Evolutionary conservation across 2,329 filamentous ascomycete species (phyloP).

Genomic region (Stylonectria norvegica): DNA sequence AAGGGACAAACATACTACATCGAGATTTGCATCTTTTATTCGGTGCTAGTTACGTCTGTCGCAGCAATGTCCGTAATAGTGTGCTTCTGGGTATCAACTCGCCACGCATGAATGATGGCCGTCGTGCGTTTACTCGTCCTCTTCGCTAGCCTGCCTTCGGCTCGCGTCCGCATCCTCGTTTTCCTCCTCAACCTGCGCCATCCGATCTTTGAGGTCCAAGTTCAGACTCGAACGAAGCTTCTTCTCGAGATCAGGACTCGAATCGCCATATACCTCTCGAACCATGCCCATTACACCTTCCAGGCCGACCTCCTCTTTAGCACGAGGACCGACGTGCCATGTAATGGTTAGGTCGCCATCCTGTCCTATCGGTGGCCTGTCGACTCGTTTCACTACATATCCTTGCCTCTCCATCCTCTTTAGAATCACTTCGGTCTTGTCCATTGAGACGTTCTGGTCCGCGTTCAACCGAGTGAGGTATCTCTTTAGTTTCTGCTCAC

Average conservation of each 20-base stretch:
- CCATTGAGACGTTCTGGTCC: constrained; percentile 68
- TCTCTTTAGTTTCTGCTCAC: constrained; percentile 74
- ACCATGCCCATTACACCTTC: constrained; percentile 71
- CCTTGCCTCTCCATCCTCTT: constrained; percentile 75
- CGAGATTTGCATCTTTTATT: too few relatives aligned
- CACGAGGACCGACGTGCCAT: constrained; percentile 81
- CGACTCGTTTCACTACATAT: constrained; percentile 73
- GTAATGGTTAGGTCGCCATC: constrained; percentile 74
- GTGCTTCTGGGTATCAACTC: constrained; percentile 18
- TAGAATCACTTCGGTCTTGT: constrained; percentile 72
- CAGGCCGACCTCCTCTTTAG: constrained; percentile 79
- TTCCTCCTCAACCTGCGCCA: constrained; percentile 21
- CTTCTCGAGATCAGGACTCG: constrained; percentile 53
- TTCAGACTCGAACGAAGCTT: constrained; percentile 62
- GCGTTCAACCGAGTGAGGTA: constrained; percentile 73
- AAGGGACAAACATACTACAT: constrained; percentile 8
- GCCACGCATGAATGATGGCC: constrained; percentile 5
- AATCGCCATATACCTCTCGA: constrained; percentile 54
- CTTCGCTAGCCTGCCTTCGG: constrained; percentile 11
- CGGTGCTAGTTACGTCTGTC: too few relatives aligned
- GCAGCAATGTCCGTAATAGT: too few relatives aligned
- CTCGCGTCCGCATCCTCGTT: constrained; percentile 18
- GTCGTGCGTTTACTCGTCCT: neutral
- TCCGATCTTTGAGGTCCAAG: constrained; percentile 47
- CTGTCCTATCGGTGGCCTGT: constrained; percentile 49